Percentiles rank a stretch among this genome's conserved stretches.
Conservation (phyloP, 208 protist species). For the Crithidia acanthocephali region DNA sequence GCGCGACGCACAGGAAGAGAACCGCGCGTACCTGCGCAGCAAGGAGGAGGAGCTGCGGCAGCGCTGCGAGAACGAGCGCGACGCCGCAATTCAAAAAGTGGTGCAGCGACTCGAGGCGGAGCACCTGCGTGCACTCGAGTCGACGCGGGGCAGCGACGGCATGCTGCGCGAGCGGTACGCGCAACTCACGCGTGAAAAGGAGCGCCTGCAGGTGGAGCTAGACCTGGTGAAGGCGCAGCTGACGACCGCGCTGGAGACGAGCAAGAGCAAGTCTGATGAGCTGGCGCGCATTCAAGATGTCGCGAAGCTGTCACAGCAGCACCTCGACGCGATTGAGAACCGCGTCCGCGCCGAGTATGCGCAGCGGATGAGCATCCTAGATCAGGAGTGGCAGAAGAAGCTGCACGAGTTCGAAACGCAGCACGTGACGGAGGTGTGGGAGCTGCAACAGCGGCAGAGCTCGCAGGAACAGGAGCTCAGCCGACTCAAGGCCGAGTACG, state of each 20-base stretch:
- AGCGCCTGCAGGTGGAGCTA: conserved; percentile 73
- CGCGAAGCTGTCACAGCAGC: conserved; percentile 49
- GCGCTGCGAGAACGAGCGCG: conserved; percentile 73
- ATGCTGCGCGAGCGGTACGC: conserved; percentile 65
- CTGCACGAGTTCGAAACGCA: conserved; percentile 64
- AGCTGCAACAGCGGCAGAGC: conserved; percentile 52
- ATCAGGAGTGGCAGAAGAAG: conserved; percentile 74
- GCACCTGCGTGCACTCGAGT: conserved; percentile 58
- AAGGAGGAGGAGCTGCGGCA: conserved; percentile 68
- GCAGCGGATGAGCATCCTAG: conserved; percentile 53
- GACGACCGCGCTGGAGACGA: conserved; percentile 39
- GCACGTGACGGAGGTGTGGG: conserved; percentile 60
- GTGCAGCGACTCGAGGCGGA: conserved; percentile 69
- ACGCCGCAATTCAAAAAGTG: conserved; percentile 69
- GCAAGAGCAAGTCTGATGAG: conserved; percentile 55
- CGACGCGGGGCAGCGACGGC: conserved; percentile 58
- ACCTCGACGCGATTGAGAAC: conserved; percentile 61
- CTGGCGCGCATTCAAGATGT: conserved; percentile 44
- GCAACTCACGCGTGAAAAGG: conserved; percentile 69
- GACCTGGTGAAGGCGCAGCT: conserved; percentile 72
- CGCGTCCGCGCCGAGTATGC: conserved; percentile 57
- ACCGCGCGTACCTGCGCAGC: conserved; percentile 48
- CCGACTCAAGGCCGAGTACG: conserved; percentile 40
- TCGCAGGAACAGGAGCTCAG: conserved; percentile 42
- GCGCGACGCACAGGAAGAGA: conserved; percentile 48